Conservation (phyloP, 1,139 yeast genomes). For the Saccharomyces hybrid region DNA sequence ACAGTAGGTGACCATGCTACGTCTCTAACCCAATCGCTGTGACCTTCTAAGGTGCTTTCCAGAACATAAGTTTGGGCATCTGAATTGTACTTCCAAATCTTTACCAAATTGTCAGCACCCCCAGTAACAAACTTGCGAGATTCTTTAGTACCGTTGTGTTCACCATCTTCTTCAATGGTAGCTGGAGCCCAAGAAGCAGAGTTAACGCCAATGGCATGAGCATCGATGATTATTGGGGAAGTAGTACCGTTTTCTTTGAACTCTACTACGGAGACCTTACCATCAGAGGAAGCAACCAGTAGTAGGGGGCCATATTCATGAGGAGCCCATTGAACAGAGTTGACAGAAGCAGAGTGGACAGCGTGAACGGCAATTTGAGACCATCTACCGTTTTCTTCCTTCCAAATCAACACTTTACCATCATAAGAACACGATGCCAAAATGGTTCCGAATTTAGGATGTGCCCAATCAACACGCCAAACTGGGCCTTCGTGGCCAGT, state of each 20-base stretch:
- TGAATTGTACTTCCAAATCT: slow-evolving; percentile 74
- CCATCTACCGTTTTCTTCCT: slow-evolving; percentile 89
- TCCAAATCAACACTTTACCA: slow-evolving; percentile 92
- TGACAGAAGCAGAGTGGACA: slow-evolving; percentile 88
- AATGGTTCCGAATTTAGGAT: slow-evolving; percentile 93
- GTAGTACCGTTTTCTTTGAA: slow-evolving; percentile 87
- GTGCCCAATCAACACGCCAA: slow-evolving; percentile 99
- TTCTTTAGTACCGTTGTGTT: slow-evolving; percentile 32
- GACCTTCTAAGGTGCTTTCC: slow-evolving; percentile 80
- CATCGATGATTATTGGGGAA: slow-evolving; percentile 44
- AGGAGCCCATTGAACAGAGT: slow-evolving; percentile 95
- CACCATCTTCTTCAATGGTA: slow-evolving; percentile 25
- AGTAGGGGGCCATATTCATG: slow-evolving; percentile 92
- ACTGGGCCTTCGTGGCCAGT: slow-evolving; percentile 95
- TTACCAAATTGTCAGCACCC: slow-evolving; percentile 90
- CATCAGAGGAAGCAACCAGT: slow-evolving; percentile 89
- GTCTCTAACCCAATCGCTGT: slow-evolving; percentile 96
- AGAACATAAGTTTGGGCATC: slow-evolving; percentile 51
- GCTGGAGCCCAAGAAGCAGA: slow-evolving; percentile 94
- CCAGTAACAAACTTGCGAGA: slow-evolving; percentile 76
- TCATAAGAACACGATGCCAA: slow-evolving; percentile 93
- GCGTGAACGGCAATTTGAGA: slow-evolving; percentile 78
- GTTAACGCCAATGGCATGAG: slow-evolving; percentile 90
- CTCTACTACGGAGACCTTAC: slow-evolving; percentile 82
- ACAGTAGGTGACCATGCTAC: slow-evolving; percentile 97